Evolutionary conservation across 768 basidiomycete species (phyloP).

Genomic region (Hygrophoropsis aurantiaca): DNA sequence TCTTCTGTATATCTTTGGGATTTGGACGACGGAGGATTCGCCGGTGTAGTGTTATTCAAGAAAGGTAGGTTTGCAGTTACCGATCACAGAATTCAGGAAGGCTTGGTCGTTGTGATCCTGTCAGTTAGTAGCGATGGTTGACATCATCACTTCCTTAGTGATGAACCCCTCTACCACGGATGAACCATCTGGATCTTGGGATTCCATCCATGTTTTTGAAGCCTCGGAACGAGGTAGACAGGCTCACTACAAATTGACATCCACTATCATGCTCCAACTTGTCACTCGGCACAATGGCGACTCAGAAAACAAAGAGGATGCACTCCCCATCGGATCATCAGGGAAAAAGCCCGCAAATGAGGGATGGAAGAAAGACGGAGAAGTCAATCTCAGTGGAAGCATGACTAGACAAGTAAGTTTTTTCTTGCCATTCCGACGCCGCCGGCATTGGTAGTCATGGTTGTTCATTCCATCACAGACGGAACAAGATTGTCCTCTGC

Average conservation of each 20-base stretch:
- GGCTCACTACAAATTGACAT: slow-evolving; percentile 96
- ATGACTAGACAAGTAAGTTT: slow-evolving; percentile 91
- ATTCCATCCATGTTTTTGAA: slow-evolving; percentile 98
- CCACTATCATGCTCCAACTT: slow-evolving; percentile 94
- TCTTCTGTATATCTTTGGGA: slow-evolving; percentile 99
- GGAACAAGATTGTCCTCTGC: slow-evolving; percentile 84
- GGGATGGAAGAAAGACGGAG: slow-evolving; percentile 63
- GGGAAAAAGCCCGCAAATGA: slow-evolving; percentile 42
- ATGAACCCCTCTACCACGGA: slow-evolving; percentile 54
- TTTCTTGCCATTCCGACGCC: not conserved
- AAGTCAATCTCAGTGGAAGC: slow-evolving; percentile 87
- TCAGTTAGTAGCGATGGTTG: too few relatives aligned
- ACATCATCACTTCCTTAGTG: too few relatives aligned
- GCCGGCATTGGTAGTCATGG: not conserved
- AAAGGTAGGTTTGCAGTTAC: slow-evolving; percentile 59
- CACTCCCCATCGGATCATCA: slow-evolving; percentile 13
- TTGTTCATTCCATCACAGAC: slow-evolving; percentile 43
- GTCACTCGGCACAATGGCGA: slow-evolving; percentile 50
- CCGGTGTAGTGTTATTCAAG: slow-evolving; percentile 94
- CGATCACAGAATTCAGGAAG: not conserved
- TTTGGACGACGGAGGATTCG: slow-evolving; percentile 93
- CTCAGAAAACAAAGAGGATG: slow-evolving; percentile 28
- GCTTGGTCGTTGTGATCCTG: not conserved
- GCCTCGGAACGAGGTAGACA: slow-evolving; percentile 86
- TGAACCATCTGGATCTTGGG: slow-evolving; percentile 89